Evolutionary conservation across 331 rosid genomes (phyloP).

Genomic region (Ulmus americana): DNA sequence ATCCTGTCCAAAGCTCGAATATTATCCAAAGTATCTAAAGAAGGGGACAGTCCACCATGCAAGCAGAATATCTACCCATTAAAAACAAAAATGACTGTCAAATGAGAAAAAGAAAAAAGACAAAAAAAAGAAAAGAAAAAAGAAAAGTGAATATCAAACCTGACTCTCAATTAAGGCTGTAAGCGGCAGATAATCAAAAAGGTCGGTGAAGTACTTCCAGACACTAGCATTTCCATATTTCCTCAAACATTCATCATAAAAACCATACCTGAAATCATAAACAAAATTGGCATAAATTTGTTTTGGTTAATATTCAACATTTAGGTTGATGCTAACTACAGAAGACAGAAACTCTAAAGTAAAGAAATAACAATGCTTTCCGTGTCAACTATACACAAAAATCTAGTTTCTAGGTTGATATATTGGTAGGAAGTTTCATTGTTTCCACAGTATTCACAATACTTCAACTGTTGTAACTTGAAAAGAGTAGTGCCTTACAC

Average conservation of each 20-base stretch:
- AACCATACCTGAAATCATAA: slow-evolving; percentile 28
- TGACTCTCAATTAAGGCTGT: slow-evolving; percentile 40
- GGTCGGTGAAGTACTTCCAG: slow-evolving; percentile 39
- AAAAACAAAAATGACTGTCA: background rate
- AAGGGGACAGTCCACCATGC: slow-evolving; percentile 40
- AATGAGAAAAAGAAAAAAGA: background rate
- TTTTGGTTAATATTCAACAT: background rate
- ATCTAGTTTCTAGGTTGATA: too few relatives aligned
- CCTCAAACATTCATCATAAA: slow-evolving; percentile 40
- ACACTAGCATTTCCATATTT: slow-evolving; percentile 41
- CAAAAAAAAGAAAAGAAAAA: background rate
- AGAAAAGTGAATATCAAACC: slow-evolving; percentile 15
- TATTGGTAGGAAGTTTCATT: too few relatives aligned
- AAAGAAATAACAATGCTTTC: too few relatives aligned
- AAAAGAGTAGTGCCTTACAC: slow-evolving; percentile 23
- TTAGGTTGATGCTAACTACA: background rate
- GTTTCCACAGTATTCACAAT: too few relatives aligned
- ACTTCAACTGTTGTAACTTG: background rate
- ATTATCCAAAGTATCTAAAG: slow-evolving; percentile 33
- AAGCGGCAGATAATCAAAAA: slow-evolving; percentile 36
- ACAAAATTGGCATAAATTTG: background rate
- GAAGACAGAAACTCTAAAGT: too few relatives aligned
- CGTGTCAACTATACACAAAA: too few relatives aligned
- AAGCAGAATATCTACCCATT: slow-evolving; percentile 30
- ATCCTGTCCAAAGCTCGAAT: slow-evolving; percentile 36